phyloP scores from a whole-genome alignment of 2,329 filamentous ascomycete species.

The Trichophyton benhamiae region DNA sequence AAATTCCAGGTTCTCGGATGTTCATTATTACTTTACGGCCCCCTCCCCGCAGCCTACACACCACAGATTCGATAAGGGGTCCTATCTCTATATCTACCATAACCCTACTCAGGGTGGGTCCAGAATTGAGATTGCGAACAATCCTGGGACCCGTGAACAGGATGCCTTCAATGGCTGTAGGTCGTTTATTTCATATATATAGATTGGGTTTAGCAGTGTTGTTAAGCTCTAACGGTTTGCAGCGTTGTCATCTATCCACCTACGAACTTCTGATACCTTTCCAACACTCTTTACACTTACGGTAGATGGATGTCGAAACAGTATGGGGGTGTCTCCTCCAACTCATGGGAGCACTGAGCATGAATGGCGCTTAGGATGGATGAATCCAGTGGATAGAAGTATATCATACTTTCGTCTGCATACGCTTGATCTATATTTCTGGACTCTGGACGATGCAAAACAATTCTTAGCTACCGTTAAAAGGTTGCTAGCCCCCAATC shows the following conservation, averaged over 20 bases:
- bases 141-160: slow-evolving; percentile 50
- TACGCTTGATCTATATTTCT: slow-evolving; percentile 52
- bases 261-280: slow-evolving; percentile 48
- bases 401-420: slow-evolving; percentile 38
- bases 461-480: slow-evolving; percentile 40
- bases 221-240: slow-evolving; percentile 5
- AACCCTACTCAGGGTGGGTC: slow-evolving; percentile 41
- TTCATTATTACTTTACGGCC: slow-evolving; percentile 51
- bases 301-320: slow-evolving; percentile 34
- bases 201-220: background rate
- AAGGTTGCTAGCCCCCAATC: slow-evolving; percentile 24
- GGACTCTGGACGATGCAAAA: slow-evolving; percentile 46
- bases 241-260: slow-evolving; percentile 41
- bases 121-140: slow-evolving; percentile 52
- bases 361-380: slow-evolving; percentile 47
- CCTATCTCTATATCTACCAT: slow-evolving; percentile 54
- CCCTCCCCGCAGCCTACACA: slow-evolving; percentile 44
- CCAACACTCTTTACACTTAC: slow-evolving; percentile 47
- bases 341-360: slow-evolving; percentile 22
- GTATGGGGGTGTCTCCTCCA: slow-evolving; percentile 17
- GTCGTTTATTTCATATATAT: slow-evolving; percentile 16
- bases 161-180: slow-evolving; percentile 51
- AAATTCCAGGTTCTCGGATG: slow-evolving; percentile 45
- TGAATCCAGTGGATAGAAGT: slow-evolving; percentile 41
- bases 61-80: slow-evolving; percentile 53